Evolutionary conservation across 805 yeast genomes (phyloP).

Genomic region (Kazachstania psychrophila): DNA sequence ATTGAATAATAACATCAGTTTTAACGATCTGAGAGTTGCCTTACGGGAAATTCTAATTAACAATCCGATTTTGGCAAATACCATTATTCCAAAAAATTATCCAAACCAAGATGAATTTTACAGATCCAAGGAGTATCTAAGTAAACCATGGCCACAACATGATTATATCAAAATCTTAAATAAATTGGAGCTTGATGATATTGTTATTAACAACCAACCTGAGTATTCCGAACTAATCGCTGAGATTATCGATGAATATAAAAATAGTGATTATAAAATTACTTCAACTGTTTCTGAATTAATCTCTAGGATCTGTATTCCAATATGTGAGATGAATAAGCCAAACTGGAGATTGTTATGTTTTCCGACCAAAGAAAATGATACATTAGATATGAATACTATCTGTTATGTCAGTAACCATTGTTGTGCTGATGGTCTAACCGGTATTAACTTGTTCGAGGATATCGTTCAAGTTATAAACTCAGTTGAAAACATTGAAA

Average conservation of each 20-base stretch:
- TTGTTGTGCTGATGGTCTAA: constrained; percentile 20
- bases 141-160: constrained; percentile 14
- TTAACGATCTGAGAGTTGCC: constrained; percentile 7
- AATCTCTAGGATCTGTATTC: constrained; percentile 11
- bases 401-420: constrained; percentile 20
- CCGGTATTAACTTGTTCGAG: constrained; percentile 16
- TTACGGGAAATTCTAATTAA: constrained; percentile 13
- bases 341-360: constrained; percentile 22
- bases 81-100: constrained; percentile 15
- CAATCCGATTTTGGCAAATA: constrained; percentile 16
- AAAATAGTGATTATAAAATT: constrained; percentile 9
- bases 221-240: constrained; percentile 9
- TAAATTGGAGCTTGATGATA: constrained; percentile 11
- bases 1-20: constrained; percentile 8
- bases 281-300: constrained; percentile 10
- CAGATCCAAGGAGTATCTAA: constrained; percentile 15
- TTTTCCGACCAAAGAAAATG: constrained; percentile 6
- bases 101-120: constrained; percentile 13
- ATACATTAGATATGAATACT: not conserved
- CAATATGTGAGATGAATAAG: constrained; percentile 10
- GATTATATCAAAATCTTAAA: constrained; percentile 18
- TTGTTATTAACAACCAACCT: constrained; percentile 18
- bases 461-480: constrained; percentile 13
- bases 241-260: constrained; percentile 8
- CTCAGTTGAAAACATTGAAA: not conserved